phyloP scores from a whole-genome alignment of 1,284 basidiomycete genomes.

The Cutaneotrichosporon cutaneum region DNA sequence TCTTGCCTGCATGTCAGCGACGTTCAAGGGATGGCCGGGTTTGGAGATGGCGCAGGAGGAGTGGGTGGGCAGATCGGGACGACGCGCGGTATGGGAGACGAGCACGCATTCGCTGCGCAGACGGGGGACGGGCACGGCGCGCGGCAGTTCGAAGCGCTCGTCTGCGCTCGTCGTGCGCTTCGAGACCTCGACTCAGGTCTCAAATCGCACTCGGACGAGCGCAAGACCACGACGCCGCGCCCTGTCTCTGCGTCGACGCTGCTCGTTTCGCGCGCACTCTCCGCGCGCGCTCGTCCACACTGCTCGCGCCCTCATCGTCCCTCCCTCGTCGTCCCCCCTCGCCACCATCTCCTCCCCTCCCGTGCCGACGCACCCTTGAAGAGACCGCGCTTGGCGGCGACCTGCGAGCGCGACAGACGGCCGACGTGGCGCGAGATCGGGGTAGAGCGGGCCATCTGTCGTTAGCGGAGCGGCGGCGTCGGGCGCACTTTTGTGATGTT shows the following conservation, averaged over 20 bases:
- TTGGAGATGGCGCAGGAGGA: background rate
- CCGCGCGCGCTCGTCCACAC: background rate
- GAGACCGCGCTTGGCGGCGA: slow-evolving; percentile 72
- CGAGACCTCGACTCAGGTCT: no score
- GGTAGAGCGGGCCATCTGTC: slow-evolving; percentile 87
- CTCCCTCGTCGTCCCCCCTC: background rate
- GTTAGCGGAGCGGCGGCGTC: slow-evolving; percentile 11
- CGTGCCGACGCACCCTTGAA: slow-evolving; percentile 55
- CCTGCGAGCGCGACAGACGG: slow-evolving; percentile 76
- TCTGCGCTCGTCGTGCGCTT: background rate
- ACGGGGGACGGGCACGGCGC: background rate
- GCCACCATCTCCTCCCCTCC: background rate
- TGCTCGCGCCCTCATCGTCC: background rate
- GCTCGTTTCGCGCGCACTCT: background rate
- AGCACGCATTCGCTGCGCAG: background rate
- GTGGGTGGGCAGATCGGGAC: no score
- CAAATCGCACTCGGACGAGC: no score
- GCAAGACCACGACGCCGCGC: no score
- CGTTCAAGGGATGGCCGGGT: background rate
- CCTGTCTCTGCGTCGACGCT: no score
- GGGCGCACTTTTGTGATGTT: slow-evolving; percentile 25
- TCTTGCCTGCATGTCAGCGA: slow-evolving; percentile 57
- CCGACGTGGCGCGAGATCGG: slow-evolving; percentile 80
- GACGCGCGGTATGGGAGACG: no score
- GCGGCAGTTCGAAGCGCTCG: no score